Evolutionary conservation across 805 yeast genomes (phyloP), one percentile per base, ranked within the genome.

Genomic region (Candida insectorum): DNA sequence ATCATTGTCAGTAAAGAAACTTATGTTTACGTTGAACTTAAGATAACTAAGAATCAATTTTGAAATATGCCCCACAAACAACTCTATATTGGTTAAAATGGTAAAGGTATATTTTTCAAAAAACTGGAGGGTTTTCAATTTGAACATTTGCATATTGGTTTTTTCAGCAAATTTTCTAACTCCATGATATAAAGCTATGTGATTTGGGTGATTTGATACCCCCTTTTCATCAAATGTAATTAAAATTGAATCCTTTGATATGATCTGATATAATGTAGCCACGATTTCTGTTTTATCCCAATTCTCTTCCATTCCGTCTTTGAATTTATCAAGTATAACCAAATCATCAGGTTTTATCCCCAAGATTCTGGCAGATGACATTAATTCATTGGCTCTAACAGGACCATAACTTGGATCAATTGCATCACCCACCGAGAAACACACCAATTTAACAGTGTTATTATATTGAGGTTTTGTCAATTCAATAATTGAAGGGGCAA

Each of bases 181-280:
- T 2, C 83, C 88, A 31, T 67, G 49, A 52, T 63, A 69, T 30
- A 85, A 56, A 1, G 89, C 71, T 16, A 64, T 75, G 56, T 93
- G 98, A 57, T 93, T 93, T n/a, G 85, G 73, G 58, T 93, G 98
- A 30, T 71, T 67, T 0, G 97, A 87, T 3, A 93, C 83, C 1
- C 98, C 98, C 14, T 49, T 31, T 23, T 71, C 70, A 60, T 93
- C 98, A 56, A 93, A 91, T 0, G 97, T 85, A 20, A 91, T 47
- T 7, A 89, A 47, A 5, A 73, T 65, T n/a, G 35, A 26, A 26
- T 47, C 34, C 9, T 23, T 30, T 39, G 45, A 43, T 6, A 63
- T 52, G 11, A 56, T 45, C 2, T 42, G 37, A 1, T 50, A 41
- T 17, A 84, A 52, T 3, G 62, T 52, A 5, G 50, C 37, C 4